A percentile compares a stretch with the other conserved stretches of the same genome.
phyloP scores from a whole-genome alignment of 208 protist species.

The Herpetomonas samuelpessoai region DNA sequence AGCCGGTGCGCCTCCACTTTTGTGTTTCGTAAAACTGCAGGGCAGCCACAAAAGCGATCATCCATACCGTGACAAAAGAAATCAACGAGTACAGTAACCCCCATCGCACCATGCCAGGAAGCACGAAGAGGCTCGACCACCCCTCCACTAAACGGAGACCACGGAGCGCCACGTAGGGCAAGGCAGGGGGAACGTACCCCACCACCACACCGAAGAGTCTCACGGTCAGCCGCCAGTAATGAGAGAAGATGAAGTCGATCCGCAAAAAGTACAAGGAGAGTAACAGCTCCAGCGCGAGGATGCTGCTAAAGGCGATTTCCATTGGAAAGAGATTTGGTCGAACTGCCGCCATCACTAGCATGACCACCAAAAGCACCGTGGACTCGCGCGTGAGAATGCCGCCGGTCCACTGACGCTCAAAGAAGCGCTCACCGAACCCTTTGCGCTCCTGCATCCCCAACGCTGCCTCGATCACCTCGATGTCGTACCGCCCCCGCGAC shows the following conservation, averaged over 20 bases:
- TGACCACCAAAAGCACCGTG: conserved; percentile 44
- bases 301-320: conserved; percentile 52
- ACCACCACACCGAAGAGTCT: conserved; percentile 61
- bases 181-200: conserved; percentile 50
- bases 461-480: conserved; percentile 66
- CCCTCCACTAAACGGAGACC: conserved; percentile 65
- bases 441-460: conserved; percentile 57
- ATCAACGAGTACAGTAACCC: conserved; percentile 48
- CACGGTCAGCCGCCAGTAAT: conserved; percentile 51
- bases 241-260: conserved; percentile 59
- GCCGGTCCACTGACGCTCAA: conserved; percentile 68
- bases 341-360: conserved; percentile 55
- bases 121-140: conserved; percentile 61
- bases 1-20: too few relatives aligned
- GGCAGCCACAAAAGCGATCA: conserved; percentile 69
- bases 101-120: conserved; percentile 70
- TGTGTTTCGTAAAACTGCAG: conserved; percentile 36
- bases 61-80: conserved; percentile 59
- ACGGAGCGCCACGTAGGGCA: conserved; percentile 62
- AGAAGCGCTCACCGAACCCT: conserved; percentile 34
- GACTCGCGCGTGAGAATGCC: conserved; percentile 46
- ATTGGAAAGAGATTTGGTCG: conserved; percentile 64
- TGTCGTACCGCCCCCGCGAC: conserved; percentile 51
- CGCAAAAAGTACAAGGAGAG: conserved; percentile 58
- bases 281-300: conserved; percentile 56